Percentiles rank a stretch among this genome's conserved stretches.
Evolutionary conservation across 805 yeast species (phyloP).

Genomic region (Wickerhamiella azymoides): DNA sequence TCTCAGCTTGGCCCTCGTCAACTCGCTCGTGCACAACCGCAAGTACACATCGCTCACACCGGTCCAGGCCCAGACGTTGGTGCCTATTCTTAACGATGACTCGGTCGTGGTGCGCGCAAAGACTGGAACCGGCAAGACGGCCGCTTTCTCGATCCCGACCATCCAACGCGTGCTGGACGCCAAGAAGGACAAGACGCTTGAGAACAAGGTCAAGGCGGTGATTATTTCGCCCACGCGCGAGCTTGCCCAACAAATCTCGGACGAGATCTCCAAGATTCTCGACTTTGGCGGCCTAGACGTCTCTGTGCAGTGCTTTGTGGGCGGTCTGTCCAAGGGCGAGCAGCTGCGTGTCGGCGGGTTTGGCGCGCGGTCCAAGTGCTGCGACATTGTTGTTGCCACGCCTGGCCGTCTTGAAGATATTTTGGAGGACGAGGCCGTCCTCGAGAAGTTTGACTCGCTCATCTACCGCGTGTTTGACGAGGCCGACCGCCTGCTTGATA

Average conservation of each 20-base stretch:
- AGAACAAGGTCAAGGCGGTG: slow-evolving; percentile 38
- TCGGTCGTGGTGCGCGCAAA: slow-evolving; percentile 81
- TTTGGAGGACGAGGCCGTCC: slow-evolving; percentile 33
- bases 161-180: slow-evolving; percentile 40
- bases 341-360: slow-evolving; percentile 26
- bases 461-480: slow-evolving; percentile 70
- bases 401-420: slow-evolving; percentile 75
- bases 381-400: slow-evolving; percentile 63
- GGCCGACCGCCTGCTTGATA: slow-evolving; percentile 76
- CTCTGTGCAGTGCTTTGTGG: slow-evolving; percentile 44
- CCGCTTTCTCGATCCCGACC: slow-evolving; percentile 75
- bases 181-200: slow-evolving; percentile 24
- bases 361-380: slow-evolving; percentile 27
- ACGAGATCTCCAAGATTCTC: slow-evolving; percentile 40
- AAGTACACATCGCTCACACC: slow-evolving; percentile 24
- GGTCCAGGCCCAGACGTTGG: slow-evolving; percentile 27
- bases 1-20: slow-evolving; percentile 22
- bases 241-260: slow-evolving; percentile 67
- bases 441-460: slow-evolving; percentile 37
- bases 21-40: slow-evolving; percentile 23
- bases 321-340: slow-evolving; percentile 39
- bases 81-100: slow-evolving; percentile 59
- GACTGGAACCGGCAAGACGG: slow-evolving; percentile 92
- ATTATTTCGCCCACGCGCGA: slow-evolving; percentile 86
- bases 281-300: slow-evolving; percentile 25